Conservation (phyloP, 2,329 filamentous ascomycete genomes). For the Chaetothyriales sp. region DNA sequence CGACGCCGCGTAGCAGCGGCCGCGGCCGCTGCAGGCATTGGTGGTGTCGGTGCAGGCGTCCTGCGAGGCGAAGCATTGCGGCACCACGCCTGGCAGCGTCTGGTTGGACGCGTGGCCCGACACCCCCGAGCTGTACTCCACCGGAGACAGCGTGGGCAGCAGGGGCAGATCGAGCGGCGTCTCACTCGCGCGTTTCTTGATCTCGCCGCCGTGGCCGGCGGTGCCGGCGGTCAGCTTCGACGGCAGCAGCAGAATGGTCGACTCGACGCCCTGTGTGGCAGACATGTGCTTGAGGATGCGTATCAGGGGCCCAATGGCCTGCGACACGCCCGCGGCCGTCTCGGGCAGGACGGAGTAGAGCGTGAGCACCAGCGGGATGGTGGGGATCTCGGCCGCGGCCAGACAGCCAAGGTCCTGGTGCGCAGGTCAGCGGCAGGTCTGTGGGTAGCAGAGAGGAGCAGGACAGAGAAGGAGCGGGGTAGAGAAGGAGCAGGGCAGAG, state of each 20-base stretch:
- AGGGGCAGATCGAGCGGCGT: slow-evolving; percentile 19
- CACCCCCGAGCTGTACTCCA: slow-evolving; percentile 1
- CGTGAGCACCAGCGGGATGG: slow-evolving; percentile 25
- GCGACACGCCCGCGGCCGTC: slow-evolving; percentile 22
- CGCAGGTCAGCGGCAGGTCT: neutral
- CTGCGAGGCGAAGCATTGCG: slow-evolving; percentile 60
- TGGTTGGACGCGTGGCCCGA: slow-evolving; percentile 24
- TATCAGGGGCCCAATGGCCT: slow-evolving; percentile 7
- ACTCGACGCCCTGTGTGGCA: slow-evolving; percentile 40
- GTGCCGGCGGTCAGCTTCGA: slow-evolving; percentile 10
- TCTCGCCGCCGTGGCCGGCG: slow-evolving; percentile 1
- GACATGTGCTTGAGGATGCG: slow-evolving; percentile 34
- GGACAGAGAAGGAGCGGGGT: too few relatives aligned
- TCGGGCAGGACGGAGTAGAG: slow-evolving; percentile 29
- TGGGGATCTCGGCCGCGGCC: slow-evolving; percentile 10
- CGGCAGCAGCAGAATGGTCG: slow-evolving; percentile 44
- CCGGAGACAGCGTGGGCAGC: slow-evolving; percentile 21
- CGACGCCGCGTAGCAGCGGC: slow-evolving; percentile 58
- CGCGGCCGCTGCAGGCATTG: slow-evolving; percentile 69
- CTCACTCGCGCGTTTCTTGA: slow-evolving; percentile 4
- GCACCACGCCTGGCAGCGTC: slow-evolving; percentile 38
- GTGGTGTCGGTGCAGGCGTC: slow-evolving; percentile 58
- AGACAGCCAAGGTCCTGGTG: slow-evolving; percentile 12
- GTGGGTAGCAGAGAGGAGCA: too few relatives aligned
- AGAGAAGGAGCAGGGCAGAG: too few relatives aligned